Evolutionary conservation across 495 filamentous ascomycete species (phyloP).

Genomic region (Xylaria intraflava): DNA sequence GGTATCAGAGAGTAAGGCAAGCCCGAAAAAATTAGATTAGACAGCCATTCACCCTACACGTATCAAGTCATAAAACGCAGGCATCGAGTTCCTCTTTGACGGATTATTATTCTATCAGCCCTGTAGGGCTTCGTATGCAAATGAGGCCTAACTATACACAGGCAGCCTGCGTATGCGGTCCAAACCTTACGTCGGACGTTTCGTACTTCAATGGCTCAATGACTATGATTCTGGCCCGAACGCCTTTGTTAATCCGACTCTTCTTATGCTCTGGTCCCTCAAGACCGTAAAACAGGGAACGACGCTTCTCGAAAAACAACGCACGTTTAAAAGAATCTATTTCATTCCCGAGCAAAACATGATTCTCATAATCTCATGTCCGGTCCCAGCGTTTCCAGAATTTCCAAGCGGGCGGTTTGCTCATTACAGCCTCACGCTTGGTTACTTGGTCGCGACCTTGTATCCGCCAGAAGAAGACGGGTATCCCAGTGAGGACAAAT

Average conservation of each 20-base stretch:
- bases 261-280: background rate
- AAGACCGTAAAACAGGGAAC: background rate
- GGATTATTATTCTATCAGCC: slow-evolving; percentile 6
- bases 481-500: slow-evolving; percentile 77
- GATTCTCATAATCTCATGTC: slow-evolving; percentile 7
- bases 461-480: slow-evolving; percentile 83
- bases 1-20: too few relatives aligned
- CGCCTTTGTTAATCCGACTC: background rate
- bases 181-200: background rate
- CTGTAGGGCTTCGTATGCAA: background rate
- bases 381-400: slow-evolving; percentile 36
- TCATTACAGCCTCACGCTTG: slow-evolving; percentile 27
- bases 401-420: slow-evolving; percentile 32
- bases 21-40: too few relatives aligned
- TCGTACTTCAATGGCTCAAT: background rate
- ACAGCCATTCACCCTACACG: too few relatives aligned
- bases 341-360: background rate
- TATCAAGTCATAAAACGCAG: too few relatives aligned
- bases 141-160: background rate
- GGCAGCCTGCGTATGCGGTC: background rate
- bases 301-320: background rate
- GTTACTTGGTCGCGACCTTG: slow-evolving; percentile 43
- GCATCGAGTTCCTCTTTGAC: background rate
- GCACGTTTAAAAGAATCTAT: background rate
- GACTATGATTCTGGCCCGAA: background rate